These are phyloP conservation scores for Castanopsis chinensis DNA, from an alignment of 306 rosid genomes.

Conservation along the genomic window DNA sequence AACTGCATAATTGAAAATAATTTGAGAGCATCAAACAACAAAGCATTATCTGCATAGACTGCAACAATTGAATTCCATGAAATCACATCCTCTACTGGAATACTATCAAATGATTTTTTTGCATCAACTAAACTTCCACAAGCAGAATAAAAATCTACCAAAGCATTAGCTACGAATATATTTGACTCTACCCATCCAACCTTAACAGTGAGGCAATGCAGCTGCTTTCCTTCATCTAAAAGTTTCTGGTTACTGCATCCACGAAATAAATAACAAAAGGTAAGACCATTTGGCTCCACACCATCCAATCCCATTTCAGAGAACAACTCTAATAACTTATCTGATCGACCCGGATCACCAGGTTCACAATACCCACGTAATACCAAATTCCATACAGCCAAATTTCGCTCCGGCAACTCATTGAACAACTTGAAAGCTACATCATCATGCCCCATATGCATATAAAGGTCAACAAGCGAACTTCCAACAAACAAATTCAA, in stretches of 20 bases:
- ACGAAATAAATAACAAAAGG: conserved; percentile 70
- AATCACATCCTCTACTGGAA: conserved; percentile 57
- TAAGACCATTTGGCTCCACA: conserved; percentile 65
- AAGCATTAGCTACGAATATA: conserved; percentile 66
- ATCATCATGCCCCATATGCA: conserved; percentile 37
- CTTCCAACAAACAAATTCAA: conserved; percentile 55
- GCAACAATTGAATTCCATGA: conserved; percentile 86
- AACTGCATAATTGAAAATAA: conserved; percentile 54
- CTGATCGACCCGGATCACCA: conserved; percentile 40
- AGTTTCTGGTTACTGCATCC: conserved; percentile 46
- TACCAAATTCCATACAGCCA: conserved; percentile 62
- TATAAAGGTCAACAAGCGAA: conserved; percentile 52
- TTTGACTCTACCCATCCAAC: conserved; percentile 49
- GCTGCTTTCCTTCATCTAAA: conserved; percentile 57
- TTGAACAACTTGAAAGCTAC: conserved; percentile 65
- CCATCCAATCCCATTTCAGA: conserved; percentile 53
- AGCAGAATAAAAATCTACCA: conserved; percentile 87
- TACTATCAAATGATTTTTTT: conserved; percentile 52
- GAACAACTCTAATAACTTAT: conserved; percentile 33
- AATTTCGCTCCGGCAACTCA: conserved; percentile 55
- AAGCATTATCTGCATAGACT: conserved; percentile 43
- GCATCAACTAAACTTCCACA: conserved; percentile 61
- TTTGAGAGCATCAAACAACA: conserved; percentile 43
- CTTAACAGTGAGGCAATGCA: conserved; percentile 59
- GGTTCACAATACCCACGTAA: conserved; percentile 61